Evolutionary conservation across 2,329 filamentous ascomycete species (phyloP).

Genomic region (Cordyceps sp.): DNA sequence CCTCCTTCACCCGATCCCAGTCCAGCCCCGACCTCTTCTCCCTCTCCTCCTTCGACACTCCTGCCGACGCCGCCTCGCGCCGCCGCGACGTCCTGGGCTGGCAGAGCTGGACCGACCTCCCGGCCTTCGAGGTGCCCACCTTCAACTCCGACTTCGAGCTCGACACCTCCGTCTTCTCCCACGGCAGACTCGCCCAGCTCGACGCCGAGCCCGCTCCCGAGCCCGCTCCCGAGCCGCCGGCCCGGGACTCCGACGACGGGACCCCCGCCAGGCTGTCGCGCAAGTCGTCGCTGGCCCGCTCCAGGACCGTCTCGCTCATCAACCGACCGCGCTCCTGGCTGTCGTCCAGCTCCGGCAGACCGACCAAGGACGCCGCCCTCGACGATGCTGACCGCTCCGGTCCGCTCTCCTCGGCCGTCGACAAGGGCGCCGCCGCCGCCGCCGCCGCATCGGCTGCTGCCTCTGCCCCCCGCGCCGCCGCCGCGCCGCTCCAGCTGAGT

Average conservation of each 20-base stretch:
- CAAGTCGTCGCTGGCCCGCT: conserved; percentile 9
- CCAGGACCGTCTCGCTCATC: conserved; percentile 28
- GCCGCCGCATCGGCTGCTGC: not conserved
- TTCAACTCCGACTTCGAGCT: conserved; percentile 34
- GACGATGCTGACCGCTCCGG: conserved; percentile 9
- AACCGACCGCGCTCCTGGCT: conserved; percentile 37
- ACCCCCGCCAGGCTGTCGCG: conserved; percentile 1
- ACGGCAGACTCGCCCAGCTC: conserved; percentile 3
- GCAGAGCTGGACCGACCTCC: conserved; percentile 8
- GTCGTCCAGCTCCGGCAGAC: conserved; percentile 24
- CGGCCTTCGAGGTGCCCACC: conserved; percentile 33
- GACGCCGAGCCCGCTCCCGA: conserved; percentile 1
- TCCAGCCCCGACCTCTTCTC: conserved; percentile 16
- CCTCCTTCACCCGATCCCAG: conserved; percentile 16
- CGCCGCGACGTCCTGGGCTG: not conserved
- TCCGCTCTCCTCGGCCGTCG: conserved; percentile 10
- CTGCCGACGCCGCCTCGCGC: not conserved
- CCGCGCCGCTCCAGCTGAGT: no score
- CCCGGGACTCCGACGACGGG: no score
- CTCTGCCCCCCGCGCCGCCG: no score
- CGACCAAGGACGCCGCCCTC: conserved; percentile 11
- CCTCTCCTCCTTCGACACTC: conserved; percentile 2
- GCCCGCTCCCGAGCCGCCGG: conserved; percentile 6
- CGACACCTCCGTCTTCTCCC: conserved; percentile 26
- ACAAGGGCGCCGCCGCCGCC: conserved; percentile 7